Evolutionary conservation across 106 monocot genomes (phyloP).

Genomic region (Ottelia alismoides): DNA sequence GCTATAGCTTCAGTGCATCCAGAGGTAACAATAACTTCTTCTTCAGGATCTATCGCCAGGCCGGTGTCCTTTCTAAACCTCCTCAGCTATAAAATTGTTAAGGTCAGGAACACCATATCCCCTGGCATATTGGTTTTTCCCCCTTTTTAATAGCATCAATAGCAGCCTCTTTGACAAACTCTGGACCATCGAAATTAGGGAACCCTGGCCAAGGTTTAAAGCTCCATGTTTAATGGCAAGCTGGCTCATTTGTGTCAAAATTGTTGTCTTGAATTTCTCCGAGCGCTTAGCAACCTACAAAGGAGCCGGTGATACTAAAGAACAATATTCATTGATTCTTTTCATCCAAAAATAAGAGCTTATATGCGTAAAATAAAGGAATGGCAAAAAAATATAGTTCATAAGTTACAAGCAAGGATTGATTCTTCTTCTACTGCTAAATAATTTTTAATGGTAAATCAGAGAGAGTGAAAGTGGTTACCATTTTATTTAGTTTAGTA

Average conservation of each 20-base stretch:
- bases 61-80: constrained; percentile 79
- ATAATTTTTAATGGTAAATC: too few species aligned
- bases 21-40: constrained; percentile 86
- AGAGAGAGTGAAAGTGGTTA: too few species aligned
- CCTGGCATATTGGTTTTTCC: constrained; percentile 92
- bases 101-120: constrained; percentile 82
- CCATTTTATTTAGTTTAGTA: too few species aligned
- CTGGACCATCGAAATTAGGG: constrained; percentile 95
- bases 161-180: constrained; percentile 90
- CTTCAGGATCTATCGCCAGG: constrained; percentile 63
- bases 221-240: constrained; percentile 87
- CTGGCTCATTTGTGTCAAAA: constrained; percentile 95
- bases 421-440: too few species aligned
- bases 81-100: constrained; percentile 57
- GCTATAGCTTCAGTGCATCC: constrained; percentile 98
- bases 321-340: too few species aligned
- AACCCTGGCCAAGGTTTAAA: constrained; percentile 98
- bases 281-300: constrained; percentile 89
- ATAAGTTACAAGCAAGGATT: too few species aligned
- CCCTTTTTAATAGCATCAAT: constrained; percentile 75
- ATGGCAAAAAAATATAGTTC: too few species aligned
- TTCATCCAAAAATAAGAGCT: too few species aligned
- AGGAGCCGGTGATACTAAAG: too few species aligned
- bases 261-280: constrained; percentile 95
- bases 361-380: too few species aligned